Percentiles rank a stretch among this genome's conserved stretches.
phyloP scores from a whole-genome alignment of 805 yeast species.

The Candida railenensis region DNA sequence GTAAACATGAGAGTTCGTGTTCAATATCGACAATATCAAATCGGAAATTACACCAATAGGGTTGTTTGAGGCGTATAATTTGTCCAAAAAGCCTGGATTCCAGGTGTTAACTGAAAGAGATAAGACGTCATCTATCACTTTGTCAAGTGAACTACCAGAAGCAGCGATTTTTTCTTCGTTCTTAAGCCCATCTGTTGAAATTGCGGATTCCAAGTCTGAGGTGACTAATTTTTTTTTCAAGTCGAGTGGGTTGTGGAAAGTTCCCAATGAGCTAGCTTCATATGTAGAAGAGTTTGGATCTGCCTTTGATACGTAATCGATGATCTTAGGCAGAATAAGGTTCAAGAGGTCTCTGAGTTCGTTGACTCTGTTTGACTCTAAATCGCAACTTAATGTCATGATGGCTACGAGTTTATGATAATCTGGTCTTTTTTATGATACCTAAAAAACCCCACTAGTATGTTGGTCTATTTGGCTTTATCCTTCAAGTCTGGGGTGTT shows the following conservation, averaged over 20 bases:
- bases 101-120: slow-evolving; percentile 76
- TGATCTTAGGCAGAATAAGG: slow-evolving; percentile 49
- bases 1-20: slow-evolving; percentile 83
- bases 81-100: slow-evolving; percentile 85
- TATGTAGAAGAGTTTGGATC: slow-evolving; percentile 33
- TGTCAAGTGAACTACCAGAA: slow-evolving; percentile 37
- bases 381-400: slow-evolving; percentile 19
- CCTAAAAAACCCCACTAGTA: too few relatives aligned
- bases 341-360: slow-evolving; percentile 58
- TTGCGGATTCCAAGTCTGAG: neutral
- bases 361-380: slow-evolving; percentile 51
- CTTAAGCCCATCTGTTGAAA: slow-evolving; percentile 21
- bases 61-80: slow-evolving; percentile 80
- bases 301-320: slow-evolving; percentile 51
- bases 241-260: slow-evolving; percentile 48
- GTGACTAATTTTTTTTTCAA: slow-evolving; percentile 30
- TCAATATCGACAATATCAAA: slow-evolving; percentile 61
- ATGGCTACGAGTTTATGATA: neutral
- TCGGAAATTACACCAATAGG: slow-evolving; percentile 82
- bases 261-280: slow-evolving; percentile 49
- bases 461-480: too few relatives aligned
- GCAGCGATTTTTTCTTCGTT: slow-evolving; percentile 30
- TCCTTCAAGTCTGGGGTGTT: too few relatives aligned
- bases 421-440: too few relatives aligned
- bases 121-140: slow-evolving; percentile 54